A percentile compares a stretch with the other conserved stretches of the same genome.
phyloP scores from a whole-genome alignment of 306 rosid species.

The Sphenostylis stenocarpa region DNA sequence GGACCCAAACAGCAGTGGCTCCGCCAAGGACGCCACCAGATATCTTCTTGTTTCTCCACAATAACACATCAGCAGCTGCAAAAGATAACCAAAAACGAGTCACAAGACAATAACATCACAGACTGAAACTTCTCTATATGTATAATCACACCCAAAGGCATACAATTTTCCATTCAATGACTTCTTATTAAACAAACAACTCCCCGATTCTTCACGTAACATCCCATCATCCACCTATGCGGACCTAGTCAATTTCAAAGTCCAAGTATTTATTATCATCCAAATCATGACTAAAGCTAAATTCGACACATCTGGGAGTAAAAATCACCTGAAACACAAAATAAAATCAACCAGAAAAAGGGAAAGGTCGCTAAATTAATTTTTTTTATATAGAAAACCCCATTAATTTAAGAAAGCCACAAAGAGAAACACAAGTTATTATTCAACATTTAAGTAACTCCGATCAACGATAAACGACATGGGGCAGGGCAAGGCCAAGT shows the following conservation, averaged over 20 bases:
- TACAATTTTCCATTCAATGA: neutral
- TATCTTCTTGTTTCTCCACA: slow-evolving; percentile 79
- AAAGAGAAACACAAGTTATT: neutral
- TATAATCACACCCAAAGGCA: neutral
- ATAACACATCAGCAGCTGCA: slow-evolving; percentile 76
- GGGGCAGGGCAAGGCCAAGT: neutral
- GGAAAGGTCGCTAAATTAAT: no score
- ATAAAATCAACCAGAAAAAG: neutral
- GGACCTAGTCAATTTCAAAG: neutral
- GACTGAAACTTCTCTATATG: neutral
- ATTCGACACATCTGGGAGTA: neutral
- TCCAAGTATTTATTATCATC: neutral
- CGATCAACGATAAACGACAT: neutral
- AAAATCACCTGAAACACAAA: neutral
- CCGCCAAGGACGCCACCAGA: slow-evolving; percentile 57
- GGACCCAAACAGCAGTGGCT: slow-evolving; percentile 55
- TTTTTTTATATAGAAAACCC: no score
- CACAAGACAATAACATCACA: neutral
- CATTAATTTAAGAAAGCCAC: neutral
- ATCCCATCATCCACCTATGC: neutral
- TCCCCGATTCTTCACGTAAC: neutral
- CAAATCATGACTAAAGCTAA: neutral
- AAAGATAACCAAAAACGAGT: neutral
- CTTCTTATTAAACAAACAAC: neutral
- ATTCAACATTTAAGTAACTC: neutral